Conservation (phyloP, 768 basidiomycete genomes). For the Tylopilus balloui region DNA sequence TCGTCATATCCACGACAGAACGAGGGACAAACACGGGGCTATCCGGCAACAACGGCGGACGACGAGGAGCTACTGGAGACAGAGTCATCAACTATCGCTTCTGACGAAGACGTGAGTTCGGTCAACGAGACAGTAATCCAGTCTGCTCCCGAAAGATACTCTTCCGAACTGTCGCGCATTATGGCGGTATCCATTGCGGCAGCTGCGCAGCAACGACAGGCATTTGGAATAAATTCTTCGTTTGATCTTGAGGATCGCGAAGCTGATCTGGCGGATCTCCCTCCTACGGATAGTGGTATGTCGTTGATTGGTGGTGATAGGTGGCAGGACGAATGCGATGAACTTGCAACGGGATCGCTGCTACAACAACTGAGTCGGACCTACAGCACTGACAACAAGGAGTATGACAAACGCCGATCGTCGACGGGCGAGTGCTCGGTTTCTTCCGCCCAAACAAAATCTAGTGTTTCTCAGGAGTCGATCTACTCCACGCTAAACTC, state of each 20-base stretch:
- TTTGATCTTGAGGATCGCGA: constrained; percentile 13
- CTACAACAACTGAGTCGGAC: constrained; percentile 17
- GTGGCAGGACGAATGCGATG: constrained; percentile 37
- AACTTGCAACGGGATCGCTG: constrained; percentile 29
- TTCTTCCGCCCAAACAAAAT: constrained; percentile 10
- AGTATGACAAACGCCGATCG: not conserved
- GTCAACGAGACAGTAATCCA: not conserved
- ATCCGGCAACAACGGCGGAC: not conserved
- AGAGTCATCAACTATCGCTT: constrained; percentile 14
- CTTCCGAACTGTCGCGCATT: constrained; percentile 28
- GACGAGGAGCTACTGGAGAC: constrained; percentile 4
- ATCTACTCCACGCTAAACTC: constrained; percentile 22
- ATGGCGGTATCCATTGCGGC: constrained; percentile 30
- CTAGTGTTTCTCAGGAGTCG: constrained; percentile 23
- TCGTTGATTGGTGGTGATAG: constrained; percentile 40
- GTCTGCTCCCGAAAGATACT: constrained; percentile 12
- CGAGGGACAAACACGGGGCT: not conserved
- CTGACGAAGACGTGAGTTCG: constrained; percentile 15
- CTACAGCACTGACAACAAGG: not conserved
- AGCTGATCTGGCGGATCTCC: constrained; percentile 7
- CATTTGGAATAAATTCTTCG: constrained; percentile 50
- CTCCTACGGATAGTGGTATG: constrained; percentile 45
- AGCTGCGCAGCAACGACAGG: constrained; percentile 44
- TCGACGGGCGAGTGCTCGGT: constrained; percentile 10
- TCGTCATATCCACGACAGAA: constrained; percentile 6